Conservation (phyloP, 2,329 filamentous ascomycete genomes). For the Pseudogymnoascus sp. region DNA sequence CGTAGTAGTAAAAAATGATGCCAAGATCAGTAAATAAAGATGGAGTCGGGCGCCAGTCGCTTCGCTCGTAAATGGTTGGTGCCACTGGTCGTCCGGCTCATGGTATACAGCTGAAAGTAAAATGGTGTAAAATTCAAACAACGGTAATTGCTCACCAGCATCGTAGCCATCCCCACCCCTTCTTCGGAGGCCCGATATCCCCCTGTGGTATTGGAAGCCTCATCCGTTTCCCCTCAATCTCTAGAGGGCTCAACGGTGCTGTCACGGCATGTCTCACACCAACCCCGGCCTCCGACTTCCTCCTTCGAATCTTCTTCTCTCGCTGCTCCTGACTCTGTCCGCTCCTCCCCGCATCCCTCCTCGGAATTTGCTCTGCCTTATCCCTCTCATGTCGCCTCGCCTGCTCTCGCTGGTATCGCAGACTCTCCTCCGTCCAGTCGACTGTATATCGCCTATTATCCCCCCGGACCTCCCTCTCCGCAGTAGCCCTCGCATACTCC, state of each 20-base stretch:
- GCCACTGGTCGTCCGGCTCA: not conserved
- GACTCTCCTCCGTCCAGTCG: not conserved
- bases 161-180: conserved; percentile 8
- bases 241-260: conserved; percentile 24
- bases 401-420: not conserved
- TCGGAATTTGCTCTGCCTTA: conserved; percentile 5
- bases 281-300: conserved; percentile 9
- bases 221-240: conserved; percentile 18
- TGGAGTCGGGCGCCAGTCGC: not conserved
- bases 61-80: not conserved
- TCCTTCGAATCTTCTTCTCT: conserved; percentile 7
- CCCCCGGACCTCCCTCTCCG: not conserved
- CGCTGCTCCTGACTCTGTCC: conserved; percentile 5
- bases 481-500: not conserved
- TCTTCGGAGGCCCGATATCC: not conserved
- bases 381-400: conserved; percentile 9
- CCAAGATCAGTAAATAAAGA: not conserved
- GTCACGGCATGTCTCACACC: conserved; percentile 23
- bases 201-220: not conserved
- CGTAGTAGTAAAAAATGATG: not conserved
- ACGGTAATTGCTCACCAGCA: conserved; percentile 9
- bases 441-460: not conserved
- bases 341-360: conserved; percentile 7
- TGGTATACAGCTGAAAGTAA: conserved; percentile 4
- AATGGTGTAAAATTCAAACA: not conserved